Evolutionary conservation across 2,329 filamentous ascomycete genomes (phyloP).

Genomic region (Pezicula radicicola): DNA sequence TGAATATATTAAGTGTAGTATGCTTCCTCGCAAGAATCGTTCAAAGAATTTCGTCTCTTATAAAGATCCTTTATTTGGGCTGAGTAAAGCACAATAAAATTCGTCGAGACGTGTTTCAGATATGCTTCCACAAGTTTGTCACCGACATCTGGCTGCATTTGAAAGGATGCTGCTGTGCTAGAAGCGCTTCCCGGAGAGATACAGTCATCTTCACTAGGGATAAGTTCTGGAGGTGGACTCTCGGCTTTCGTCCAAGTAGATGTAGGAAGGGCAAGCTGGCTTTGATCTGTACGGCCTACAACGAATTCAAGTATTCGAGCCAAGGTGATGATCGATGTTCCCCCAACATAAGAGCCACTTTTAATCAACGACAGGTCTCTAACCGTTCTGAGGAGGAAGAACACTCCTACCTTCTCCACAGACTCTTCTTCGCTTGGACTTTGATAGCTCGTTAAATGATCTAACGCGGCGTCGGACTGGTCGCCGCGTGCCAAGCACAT

Average conservation of each 20-base stretch:
- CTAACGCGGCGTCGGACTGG: conserved; percentile 4
- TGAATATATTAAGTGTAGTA: conserved; percentile 6
- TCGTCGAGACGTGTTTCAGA: conserved; percentile 5
- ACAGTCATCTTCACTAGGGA: conserved; percentile 4
- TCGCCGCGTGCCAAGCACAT: conserved; percentile 2
- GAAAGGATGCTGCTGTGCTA: background rate
- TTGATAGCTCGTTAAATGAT: conserved; percentile 4
- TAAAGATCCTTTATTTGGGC: conserved; percentile 5
- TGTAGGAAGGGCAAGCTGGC: background rate
- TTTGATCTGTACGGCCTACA: conserved; percentile 2
- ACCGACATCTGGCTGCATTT: background rate
- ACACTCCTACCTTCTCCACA: background rate
- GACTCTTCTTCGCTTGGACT: background rate
- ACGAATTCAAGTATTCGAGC: conserved; percentile 6
- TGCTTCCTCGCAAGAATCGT: conserved; percentile 8
- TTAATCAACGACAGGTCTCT: conserved; percentile 8
- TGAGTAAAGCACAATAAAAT: conserved; percentile 7
- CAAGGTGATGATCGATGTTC: conserved; percentile 7
- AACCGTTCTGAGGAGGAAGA: conserved; percentile 9
- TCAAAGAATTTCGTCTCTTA: conserved; percentile 1
- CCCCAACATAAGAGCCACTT: conserved; percentile 5
- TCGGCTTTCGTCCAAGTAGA: background rate
- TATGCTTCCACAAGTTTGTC: conserved; percentile 6
- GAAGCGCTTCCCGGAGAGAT: background rate
- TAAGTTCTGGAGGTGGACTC: background rate